These are phyloP conservation scores for Pyricularia grisea DNA, from an alignment of 2,329 filamentous ascomycete genomes.

Conservation along the genomic window DNA sequence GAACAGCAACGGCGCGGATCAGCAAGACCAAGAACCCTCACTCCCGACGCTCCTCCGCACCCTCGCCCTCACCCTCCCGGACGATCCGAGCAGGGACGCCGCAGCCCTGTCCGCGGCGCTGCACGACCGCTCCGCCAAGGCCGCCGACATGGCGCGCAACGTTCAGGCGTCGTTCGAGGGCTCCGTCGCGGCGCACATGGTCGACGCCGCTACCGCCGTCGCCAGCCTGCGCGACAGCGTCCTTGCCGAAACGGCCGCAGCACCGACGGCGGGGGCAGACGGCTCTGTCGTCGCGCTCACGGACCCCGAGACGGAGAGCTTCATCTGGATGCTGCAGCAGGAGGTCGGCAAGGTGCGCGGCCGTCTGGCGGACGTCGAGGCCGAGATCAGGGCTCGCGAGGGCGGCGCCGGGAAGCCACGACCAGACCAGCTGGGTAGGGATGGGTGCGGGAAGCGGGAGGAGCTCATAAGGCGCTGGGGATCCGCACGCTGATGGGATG, in stretches of 20 bases:
- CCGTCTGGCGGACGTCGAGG: slow-evolving; percentile 27
- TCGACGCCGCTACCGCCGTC: slow-evolving; percentile 37
- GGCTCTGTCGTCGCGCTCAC: slow-evolving; percentile 28
- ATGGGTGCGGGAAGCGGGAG: neutral
- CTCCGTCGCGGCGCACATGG: slow-evolving; percentile 28
- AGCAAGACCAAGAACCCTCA: slow-evolving; percentile 22
- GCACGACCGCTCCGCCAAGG: slow-evolving; percentile 30
- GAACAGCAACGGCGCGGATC: neutral
- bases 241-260: slow-evolving; percentile 35
- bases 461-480: slow-evolving; percentile 12
- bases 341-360: slow-evolving; percentile 32
- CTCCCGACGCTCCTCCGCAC: slow-evolving; percentile 38
- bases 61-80: slow-evolving; percentile 34
- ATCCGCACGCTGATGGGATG: neutral
- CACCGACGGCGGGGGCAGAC: slow-evolving; percentile 24
- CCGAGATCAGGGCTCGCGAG: slow-evolving; percentile 13
- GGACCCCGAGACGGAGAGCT: slow-evolving; percentile 42
- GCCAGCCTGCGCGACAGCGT: slow-evolving; percentile 41
- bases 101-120: slow-evolving; percentile 20
- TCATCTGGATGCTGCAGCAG: slow-evolving; percentile 34
- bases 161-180: slow-evolving; percentile 42
- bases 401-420: neutral
- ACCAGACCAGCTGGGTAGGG: neutral
- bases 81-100: slow-evolving; percentile 12
- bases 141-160: slow-evolving; percentile 31